These are phyloP conservation scores for Metarhizium humberi DNA, from an alignment of 2,329 filamentous ascomycete genomes.

Conservation along the genomic window DNA sequence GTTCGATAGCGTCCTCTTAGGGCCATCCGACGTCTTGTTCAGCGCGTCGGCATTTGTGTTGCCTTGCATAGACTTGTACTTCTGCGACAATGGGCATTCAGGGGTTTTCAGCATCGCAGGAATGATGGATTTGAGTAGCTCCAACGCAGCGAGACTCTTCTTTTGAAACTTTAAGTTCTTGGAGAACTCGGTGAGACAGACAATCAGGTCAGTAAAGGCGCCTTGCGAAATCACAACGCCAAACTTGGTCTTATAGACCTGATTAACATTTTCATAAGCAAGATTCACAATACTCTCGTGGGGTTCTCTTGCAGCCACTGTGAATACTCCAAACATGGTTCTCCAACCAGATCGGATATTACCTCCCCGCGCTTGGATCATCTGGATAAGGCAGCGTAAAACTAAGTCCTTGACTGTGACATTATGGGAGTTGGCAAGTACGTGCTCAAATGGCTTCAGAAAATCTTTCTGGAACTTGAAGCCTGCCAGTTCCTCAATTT, in stretches of 20 bases:
- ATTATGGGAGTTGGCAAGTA: constrained; percentile 86
- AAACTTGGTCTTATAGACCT: constrained; percentile 92
- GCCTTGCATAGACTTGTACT: constrained; percentile 26
- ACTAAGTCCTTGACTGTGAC: constrained; percentile 97
- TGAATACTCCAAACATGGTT: constrained; percentile 99
- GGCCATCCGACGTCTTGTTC: constrained; percentile 31
- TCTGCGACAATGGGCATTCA: constrained; percentile 80
- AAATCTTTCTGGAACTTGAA: constrained; percentile 99
- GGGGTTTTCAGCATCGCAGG: constrained; percentile 92
- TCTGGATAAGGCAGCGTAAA: constrained; percentile 89
- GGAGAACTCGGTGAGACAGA: constrained; percentile 95
- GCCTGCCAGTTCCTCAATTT: constrained; percentile 91
- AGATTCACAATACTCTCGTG: constrained; percentile 95
- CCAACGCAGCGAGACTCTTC: constrained; percentile 92
- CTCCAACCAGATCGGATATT: constrained; percentile 98
- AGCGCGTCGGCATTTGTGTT: constrained; percentile 33
- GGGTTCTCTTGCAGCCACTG: constrained; percentile 83
- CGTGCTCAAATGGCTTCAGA: constrained; percentile 94
- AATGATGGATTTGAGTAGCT: constrained; percentile 87
- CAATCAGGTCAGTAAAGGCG: constrained; percentile 90
- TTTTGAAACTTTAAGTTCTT: constrained; percentile 99
- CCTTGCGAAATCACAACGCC: constrained; percentile 94
- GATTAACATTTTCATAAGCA: constrained; percentile 91
- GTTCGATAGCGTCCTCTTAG: constrained; percentile 51
- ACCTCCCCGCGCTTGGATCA: constrained; percentile 94